Evolutionary conservation across 768 basidiomycete genomes (phyloP), one percentile per base, ranked within the genome.

Genomic region (Tulasnella sp.): DNA sequence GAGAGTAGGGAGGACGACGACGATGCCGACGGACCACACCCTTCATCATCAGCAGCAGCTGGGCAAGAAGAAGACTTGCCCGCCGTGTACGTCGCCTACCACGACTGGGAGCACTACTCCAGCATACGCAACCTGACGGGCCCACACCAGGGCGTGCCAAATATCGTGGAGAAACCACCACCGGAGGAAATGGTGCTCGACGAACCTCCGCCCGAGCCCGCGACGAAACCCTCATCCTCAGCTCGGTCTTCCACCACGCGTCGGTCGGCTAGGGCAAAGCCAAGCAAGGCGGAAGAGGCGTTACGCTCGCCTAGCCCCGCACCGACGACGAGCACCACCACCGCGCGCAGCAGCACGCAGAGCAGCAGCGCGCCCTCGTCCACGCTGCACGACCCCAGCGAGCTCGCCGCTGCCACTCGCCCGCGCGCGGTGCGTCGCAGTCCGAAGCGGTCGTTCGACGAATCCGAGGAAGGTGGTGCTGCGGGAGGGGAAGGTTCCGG

Each of bases 71-170:
- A 67, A 26, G 42, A 70, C 40, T 67, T 72, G 42, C 70, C 77
- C 11, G 77, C 42, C n/a, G 29, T 77, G 5, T 77, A 70, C 42
- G 77, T 77, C 23, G 77, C 75, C 16, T 96, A 95, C 83, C 92
- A 96, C 82, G 93, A 95, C 83, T 96, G 93, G 93, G 95, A 97
- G 82, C 95, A 97, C 83, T 97, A 96, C 82, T 95, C 93, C 16
- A 93, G 92, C n/a, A 93, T 97, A 78, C 92, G 95, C 70, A 96
- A 94, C 83, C 85, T 95, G 75, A 87, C 87, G 23, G 95, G 95
- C 1, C 95, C 95, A 0, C 94, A 95, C 82, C 85, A 89, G 0
- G 95, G 94, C 10, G 86, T 90, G 18, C 93, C 93, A 3, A 84
- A 84, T 74, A 89, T 94, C 2, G 82, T 84, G 61, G 93, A 95